A percentile compares a stretch with the other conserved stretches of the same genome.
phyloP scores from a whole-genome alignment of 1,284 basidiomycete species.

The Paramarasmius palmivorus region DNA sequence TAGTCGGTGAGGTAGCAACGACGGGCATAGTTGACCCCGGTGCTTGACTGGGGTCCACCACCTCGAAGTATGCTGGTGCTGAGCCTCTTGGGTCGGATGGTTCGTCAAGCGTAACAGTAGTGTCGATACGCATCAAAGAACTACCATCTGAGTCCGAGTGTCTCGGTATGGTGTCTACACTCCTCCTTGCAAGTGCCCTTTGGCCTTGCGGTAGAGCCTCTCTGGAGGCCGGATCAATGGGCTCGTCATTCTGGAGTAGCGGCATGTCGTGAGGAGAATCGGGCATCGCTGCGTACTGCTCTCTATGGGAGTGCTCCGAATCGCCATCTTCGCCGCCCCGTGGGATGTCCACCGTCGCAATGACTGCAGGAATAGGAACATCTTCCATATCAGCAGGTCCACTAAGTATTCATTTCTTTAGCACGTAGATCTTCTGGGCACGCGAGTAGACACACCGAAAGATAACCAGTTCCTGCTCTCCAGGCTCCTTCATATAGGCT shows the following conservation, averaged over 20 bases:
- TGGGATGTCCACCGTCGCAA: conserved; percentile 32
- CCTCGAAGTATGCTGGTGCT: conserved; percentile 67
- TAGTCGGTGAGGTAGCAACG: neutral
- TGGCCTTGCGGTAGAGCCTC: conserved; percentile 18
- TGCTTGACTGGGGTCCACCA: conserved; percentile 31
- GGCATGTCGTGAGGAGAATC: conserved; percentile 33
- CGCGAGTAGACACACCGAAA: conserved; percentile 51
- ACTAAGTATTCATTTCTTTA: conserved; percentile 22
- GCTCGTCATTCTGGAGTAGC: conserved; percentile 32
- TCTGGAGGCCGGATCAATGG: conserved; percentile 17
- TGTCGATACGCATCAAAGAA: conserved; percentile 28
- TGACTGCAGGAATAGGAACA: conserved; percentile 22
- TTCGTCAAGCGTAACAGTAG: conserved; percentile 22
- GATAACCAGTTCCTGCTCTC: conserved; percentile 76
- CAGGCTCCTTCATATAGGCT: conserved; percentile 77
- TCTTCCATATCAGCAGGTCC: conserved; percentile 45
- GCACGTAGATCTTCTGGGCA: no score
- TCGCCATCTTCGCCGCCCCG: conserved; percentile 30
- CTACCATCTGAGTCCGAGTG: conserved; percentile 8
- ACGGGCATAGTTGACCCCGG: neutral
- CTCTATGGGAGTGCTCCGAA: conserved; percentile 26
- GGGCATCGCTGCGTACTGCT: conserved; percentile 31
- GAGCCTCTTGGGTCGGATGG: conserved; percentile 48
- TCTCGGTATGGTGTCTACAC: conserved; percentile 19
- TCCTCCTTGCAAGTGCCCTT: conserved; percentile 14